Evolutionary conservation across 441 rosid genomes (phyloP).

Genomic region (Jatropha podagrica): DNA sequence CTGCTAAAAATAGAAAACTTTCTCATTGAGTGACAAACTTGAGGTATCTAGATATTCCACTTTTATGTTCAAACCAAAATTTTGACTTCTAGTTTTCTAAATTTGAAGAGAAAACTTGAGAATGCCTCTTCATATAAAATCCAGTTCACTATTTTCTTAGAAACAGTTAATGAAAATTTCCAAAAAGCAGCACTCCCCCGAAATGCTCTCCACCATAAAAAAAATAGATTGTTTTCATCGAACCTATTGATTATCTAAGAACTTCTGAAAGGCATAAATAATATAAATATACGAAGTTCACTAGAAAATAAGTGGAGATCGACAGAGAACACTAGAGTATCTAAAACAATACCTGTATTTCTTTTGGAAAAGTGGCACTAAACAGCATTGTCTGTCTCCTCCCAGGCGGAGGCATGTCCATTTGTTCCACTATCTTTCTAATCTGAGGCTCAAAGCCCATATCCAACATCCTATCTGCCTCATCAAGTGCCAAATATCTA

Average conservation of each 20-base stretch:
- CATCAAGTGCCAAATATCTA: constrained; percentile 82
- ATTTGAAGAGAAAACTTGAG: background rate
- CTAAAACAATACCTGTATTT: constrained; percentile 68
- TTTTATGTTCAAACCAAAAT: background rate
- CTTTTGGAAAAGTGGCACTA: constrained; percentile 95
- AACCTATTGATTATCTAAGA: background rate
- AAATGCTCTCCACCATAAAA: background rate
- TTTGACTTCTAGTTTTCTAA: background rate
- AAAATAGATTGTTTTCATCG: background rate
- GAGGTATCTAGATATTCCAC: background rate
- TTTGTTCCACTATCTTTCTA: constrained; percentile 88
- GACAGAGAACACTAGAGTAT: background rate
- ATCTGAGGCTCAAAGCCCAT: constrained; percentile 99
- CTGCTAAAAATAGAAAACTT: background rate
- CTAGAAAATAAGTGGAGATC: background rate
- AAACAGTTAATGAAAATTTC: background rate
- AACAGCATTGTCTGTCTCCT: constrained; percentile 86
- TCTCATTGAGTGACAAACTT: background rate
- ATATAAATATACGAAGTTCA: background rate
- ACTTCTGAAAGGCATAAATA: background rate
- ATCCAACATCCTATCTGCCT: constrained; percentile 94
- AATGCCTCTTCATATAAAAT: background rate
- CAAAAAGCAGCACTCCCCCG: background rate
- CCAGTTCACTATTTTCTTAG: background rate
- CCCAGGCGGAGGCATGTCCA: constrained; percentile 93